These are phyloP conservation scores for Cucumis variabilis DNA, from an alignment of 331 rosid species.

Conservation along the genomic window DNA sequence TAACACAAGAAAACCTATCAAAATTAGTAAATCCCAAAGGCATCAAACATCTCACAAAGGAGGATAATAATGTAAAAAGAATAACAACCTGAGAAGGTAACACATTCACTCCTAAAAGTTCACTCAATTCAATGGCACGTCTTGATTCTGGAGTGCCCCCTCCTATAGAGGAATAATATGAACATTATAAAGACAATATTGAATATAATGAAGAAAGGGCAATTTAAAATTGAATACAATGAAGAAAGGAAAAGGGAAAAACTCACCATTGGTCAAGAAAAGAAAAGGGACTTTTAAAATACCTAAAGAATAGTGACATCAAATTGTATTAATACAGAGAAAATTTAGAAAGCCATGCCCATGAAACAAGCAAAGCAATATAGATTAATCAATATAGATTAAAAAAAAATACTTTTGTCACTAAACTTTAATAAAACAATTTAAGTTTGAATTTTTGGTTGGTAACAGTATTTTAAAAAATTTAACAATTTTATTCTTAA, in stretches of 20 bases:
- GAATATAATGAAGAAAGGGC: slow-evolving; percentile 10
- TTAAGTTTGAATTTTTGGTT: too few relatives aligned
- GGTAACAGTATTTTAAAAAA: too few relatives aligned
- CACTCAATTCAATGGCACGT: slow-evolving; percentile 78
- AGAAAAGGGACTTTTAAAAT: slow-evolving; percentile 65
- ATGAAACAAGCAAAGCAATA: not conserved
- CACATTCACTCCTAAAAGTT: slow-evolving; percentile 68
- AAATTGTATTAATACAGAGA: not conserved
- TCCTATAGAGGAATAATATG: slow-evolving; percentile 47
- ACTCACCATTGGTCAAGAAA: slow-evolving; percentile 84
- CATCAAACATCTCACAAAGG: slow-evolving; percentile 19
- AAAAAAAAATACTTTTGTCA: not conserved
- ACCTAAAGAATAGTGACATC: slow-evolving; percentile 50
- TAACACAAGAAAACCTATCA: not conserved
- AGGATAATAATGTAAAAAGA: not conserved
- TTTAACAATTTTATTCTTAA: too few relatives aligned
- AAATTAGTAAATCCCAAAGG: not conserved
- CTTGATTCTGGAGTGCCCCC: slow-evolving; percentile 88
- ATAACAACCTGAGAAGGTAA: slow-evolving; percentile 70
- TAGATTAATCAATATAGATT: not conserved
- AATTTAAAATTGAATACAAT: not conserved
- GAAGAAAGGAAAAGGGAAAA: not conserved
- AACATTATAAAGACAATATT: not conserved
- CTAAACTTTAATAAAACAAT: too few relatives aligned
- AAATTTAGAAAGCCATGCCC: not conserved